Conservation (phyloP, 2,329 filamentous ascomycete genomes). For the Ceratocystis diversiconidia region DNA sequence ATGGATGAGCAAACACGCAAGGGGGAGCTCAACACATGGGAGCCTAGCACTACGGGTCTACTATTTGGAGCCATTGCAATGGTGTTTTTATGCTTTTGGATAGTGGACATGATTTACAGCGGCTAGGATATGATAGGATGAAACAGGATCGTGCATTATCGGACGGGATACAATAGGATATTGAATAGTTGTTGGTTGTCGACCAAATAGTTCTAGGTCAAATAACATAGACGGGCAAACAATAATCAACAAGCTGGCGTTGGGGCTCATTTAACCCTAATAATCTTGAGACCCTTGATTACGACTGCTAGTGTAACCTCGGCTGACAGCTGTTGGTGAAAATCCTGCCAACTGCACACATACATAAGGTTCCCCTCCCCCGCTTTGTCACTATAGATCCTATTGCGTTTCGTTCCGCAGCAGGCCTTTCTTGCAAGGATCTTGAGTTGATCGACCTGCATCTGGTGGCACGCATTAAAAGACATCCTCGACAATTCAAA, state of each 20-base stretch:
- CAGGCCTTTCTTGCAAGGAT: not conserved
- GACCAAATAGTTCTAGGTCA: too few relatives aligned
- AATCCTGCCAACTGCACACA: not conserved
- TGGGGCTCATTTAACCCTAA: not conserved
- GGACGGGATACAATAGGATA: not conserved
- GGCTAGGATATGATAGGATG: not conserved
- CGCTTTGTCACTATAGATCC: not conserved
- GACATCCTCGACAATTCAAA: not conserved
- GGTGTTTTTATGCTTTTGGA: conserved; percentile 6
- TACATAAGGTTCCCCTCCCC: not conserved
- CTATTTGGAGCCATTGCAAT: not conserved
- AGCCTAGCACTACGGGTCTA: conserved; percentile 5
- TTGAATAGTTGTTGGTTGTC: too few relatives aligned
- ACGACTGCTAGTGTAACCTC: not conserved
- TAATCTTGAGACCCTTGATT: not conserved
- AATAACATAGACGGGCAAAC: not conserved
- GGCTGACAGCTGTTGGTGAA: not conserved
- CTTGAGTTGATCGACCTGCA: not conserved
- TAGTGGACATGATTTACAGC: conserved; percentile 5
- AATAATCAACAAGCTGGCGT: not conserved
- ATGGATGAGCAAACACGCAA: not conserved
- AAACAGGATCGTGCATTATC: not conserved
- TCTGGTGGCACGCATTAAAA: not conserved
- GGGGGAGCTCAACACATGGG: conserved; percentile 3
- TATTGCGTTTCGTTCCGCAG: not conserved